A percentile compares a stretch with the other conserved stretches of the same genome.
phyloP scores from a whole-genome alignment of 495 filamentous ascomycete genomes.

The Aspergillus steynii region DNA sequence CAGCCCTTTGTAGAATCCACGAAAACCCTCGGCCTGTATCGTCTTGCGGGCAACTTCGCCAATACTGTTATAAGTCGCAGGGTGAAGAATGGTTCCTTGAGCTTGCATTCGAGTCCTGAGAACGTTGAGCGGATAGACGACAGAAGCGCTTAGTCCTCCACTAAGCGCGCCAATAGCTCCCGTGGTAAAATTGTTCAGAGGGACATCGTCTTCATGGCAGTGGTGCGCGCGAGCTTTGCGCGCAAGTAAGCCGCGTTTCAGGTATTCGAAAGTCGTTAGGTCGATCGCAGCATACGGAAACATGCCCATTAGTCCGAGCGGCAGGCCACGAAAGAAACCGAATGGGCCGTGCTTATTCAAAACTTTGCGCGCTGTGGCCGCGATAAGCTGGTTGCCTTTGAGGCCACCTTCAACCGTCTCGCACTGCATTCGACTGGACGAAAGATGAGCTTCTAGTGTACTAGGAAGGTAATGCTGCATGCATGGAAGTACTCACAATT shows the following conservation, averaged over 20 bases:
- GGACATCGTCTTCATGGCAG: constrained; percentile 79
- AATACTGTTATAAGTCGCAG: constrained; percentile 85
- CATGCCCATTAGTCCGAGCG: constrained; percentile 91
- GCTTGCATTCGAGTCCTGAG: constrained; percentile 91
- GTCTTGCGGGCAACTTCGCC: constrained; percentile 83
- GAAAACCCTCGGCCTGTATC: constrained; percentile 74
- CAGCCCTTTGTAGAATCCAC: constrained; percentile 90
- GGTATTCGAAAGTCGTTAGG: constrained; percentile 88
- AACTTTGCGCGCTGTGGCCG: constrained; percentile 80
- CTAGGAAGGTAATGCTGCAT: neutral
- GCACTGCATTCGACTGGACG: constrained; percentile 81
- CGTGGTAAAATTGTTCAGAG: constrained; percentile 73
- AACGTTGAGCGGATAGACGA: constrained; percentile 94
- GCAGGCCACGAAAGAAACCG: constrained; percentile 87
- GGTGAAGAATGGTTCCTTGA: constrained; percentile 90
- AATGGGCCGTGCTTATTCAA: constrained; percentile 70
- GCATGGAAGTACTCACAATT: constrained; percentile 64
- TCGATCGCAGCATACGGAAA: constrained; percentile 98
- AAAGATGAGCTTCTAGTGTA: constrained; percentile 21
- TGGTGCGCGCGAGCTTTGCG: constrained; percentile 68
- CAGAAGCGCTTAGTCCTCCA: constrained; percentile 88
- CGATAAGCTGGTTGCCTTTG: constrained; percentile 80
- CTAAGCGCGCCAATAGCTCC: constrained; percentile 85
- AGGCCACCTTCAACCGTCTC: constrained; percentile 84
- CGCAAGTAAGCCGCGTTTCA: constrained; percentile 71